These are phyloP conservation scores for Porogramme epimiltina DNA, from an alignment of 1,284 basidiomycete genomes.

Conservation along the genomic window DNA sequence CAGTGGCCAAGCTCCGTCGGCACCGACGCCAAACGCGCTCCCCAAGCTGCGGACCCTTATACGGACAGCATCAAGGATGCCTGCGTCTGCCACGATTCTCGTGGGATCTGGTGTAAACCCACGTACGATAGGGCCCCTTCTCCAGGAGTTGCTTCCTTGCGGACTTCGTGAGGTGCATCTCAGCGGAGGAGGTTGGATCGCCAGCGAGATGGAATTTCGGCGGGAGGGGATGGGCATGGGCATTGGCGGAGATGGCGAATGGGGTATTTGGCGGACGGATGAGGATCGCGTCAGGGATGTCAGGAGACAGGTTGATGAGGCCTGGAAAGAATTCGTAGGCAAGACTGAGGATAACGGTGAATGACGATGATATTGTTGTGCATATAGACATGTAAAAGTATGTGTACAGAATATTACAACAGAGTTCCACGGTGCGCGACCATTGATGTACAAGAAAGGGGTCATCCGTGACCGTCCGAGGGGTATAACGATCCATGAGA, in stretches of 20 bases:
- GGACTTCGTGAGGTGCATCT: constrained; percentile 70
- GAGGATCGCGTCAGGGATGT: constrained; percentile 54
- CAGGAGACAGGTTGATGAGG: constrained; percentile 45
- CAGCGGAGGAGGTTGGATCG: constrained; percentile 65
- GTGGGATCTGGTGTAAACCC: constrained; percentile 75
- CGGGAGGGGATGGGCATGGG: constrained; percentile 73
- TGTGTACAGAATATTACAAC: no score
- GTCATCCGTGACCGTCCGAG: not conserved
- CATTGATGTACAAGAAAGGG: not conserved
- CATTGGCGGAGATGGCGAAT: constrained; percentile 52
- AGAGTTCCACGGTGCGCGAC: no score
- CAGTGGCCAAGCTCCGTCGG: constrained; percentile 51
- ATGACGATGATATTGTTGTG: not conserved
- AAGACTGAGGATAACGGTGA: not conserved
- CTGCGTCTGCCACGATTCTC: constrained; percentile 47
- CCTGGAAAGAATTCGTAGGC: constrained; percentile 9
- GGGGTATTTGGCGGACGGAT: constrained; percentile 67
- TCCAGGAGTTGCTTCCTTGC: constrained; percentile 50
- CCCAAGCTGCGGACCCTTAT: constrained; percentile 46
- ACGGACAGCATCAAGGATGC: constrained; percentile 14
- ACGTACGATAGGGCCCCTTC: constrained; percentile 47
- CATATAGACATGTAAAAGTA: not conserved
- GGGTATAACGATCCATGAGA: not conserved
- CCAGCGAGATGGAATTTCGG: constrained; percentile 52
- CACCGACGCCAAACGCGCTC: constrained; percentile 44